Evolutionary conservation across 2,329 filamentous ascomycete species (phyloP).

Genomic region (Neonectria neomacrospora): DNA sequence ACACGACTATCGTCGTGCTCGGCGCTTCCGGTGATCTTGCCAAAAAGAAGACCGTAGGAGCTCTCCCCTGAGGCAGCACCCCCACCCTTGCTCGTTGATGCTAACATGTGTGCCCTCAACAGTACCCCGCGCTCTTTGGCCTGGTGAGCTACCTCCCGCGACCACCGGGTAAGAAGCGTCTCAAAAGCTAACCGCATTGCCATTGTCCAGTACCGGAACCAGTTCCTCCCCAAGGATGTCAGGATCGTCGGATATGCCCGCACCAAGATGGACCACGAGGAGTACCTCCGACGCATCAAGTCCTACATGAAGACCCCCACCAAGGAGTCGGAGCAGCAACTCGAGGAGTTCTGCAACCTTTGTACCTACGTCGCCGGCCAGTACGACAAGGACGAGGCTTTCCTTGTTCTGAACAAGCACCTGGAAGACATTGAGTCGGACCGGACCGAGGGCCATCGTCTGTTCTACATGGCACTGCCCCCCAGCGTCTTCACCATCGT

Average conservation of each 20-base stretch:
- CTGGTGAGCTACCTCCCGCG: conserved; percentile 73
- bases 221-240: conserved; percentile 97
- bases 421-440: conserved; percentile 86
- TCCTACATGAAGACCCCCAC: conserved; percentile 99
- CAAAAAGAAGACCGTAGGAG: conserved; percentile 97
- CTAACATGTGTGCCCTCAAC: conserved; percentile 38
- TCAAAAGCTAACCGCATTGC: conserved; percentile 23
- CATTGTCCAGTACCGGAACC: conserved; percentile 86
- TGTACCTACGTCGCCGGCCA: conserved; percentile 97
- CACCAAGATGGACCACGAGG: conserved; percentile 98
- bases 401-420: conserved; percentile 85
- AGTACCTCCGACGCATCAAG: conserved; percentile 93
- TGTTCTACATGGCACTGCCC: conserved; percentile 99
- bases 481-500: conserved; percentile 98
- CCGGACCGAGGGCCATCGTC: conserved; percentile 84
- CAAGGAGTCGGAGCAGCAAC: conserved; percentile 95
- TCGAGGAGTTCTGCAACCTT: conserved; percentile 86
- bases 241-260: conserved; percentile 98
- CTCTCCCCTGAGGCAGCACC: conserved; percentile 28
- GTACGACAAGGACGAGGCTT: conserved; percentile 97
- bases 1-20: conserved; percentile 96
- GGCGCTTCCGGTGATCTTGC: conserved; percentile 97
- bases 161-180: not conserved
- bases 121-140: conserved; percentile 98
- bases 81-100: conserved; percentile 31